phyloP scores from a whole-genome alignment of 106 monocot species.

The Phalaenopsis equestris region DNA sequence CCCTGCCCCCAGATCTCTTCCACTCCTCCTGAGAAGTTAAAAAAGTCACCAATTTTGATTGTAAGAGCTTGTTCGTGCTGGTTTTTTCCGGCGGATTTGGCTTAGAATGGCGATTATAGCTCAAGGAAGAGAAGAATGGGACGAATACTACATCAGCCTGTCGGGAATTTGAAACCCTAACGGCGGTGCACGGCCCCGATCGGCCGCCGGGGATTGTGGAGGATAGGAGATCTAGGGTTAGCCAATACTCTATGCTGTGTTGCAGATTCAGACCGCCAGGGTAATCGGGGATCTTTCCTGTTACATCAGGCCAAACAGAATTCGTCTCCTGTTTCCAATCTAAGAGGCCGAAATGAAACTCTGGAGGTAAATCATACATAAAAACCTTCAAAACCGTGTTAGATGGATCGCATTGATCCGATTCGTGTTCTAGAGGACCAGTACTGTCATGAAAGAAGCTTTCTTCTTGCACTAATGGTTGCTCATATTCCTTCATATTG shows the following conservation, averaged over 20 bases:
- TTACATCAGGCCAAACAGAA: conserved; percentile 58
- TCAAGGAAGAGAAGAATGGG: conserved; percentile 80
- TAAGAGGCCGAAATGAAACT: conserved; percentile 71
- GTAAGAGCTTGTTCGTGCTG: conserved; percentile 44
- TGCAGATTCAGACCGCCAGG: conserved; percentile 88
- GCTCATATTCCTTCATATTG: not conserved
- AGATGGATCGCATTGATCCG: conserved; percentile 30
- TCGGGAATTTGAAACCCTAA: conserved; percentile 35
- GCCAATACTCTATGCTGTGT: conserved; percentile 90
- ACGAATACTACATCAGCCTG: conserved; percentile 70
- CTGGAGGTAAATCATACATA: conserved; percentile 78
- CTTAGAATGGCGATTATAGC: conserved; percentile 61
- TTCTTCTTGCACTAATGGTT: not conserved
- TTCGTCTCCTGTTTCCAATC: conserved; percentile 42
- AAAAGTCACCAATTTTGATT: conserved; percentile 48
- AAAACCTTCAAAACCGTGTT: conserved; percentile 46
- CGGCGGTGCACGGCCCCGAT: conserved; percentile 32
- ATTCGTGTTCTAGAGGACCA: not conserved
- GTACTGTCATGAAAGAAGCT: not conserved
- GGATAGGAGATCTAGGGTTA: conserved; percentile 63
- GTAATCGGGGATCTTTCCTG: conserved; percentile 29
- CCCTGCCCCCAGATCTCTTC: conserved; percentile 62
- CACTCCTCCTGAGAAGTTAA: conserved; percentile 48
- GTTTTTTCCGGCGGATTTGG: conserved; percentile 15
- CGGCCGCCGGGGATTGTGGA: conserved; percentile 29